Base-by-base conservation (phyloP, 2,329 filamentous ascomycete species). In the Ophiocordyceps unilateralis region DNA sequence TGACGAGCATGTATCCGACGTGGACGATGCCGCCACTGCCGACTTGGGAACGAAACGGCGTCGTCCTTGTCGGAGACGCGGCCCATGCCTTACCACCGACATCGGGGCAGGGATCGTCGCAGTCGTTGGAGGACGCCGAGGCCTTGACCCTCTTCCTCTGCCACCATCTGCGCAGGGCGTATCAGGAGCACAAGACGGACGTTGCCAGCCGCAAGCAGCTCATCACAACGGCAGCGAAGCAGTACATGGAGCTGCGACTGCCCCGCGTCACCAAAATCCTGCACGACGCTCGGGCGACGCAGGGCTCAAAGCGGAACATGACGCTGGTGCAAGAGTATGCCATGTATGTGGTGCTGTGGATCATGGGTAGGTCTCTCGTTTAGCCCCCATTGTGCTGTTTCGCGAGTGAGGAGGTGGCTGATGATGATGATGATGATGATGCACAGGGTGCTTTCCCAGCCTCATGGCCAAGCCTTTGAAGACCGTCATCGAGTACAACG, bases 21-120 rank as follows among this genome's bases (percentile, higher is more conserved):
- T 52, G 50, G 50, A 50, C 49, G 5, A 39, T 46, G 2, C 48
- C 48, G 15, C 41, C 47, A 24, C 38, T 52, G 28, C 48, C 50
- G 12, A 48, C 48, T 9, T 52, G 50, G 50, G 49, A 50, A 24
- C 45, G 46, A 14, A 40, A 52, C 34, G 50, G 50, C 15, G 47
- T 51, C 32, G 49, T 52, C 21, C 39, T 52, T 5, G 20, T 52
- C 14, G 50, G 50, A 12, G 50, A 52, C 17, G 50, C 50, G 8
- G 50, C 50, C 9, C 50, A 52, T 44, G 48, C 50, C 3, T 42
- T 52, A 5, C 50, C 50, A 0, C 36, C 50, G 6, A 50, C 46
- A 2, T 51, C 49, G 17, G 49, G 49, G 4, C 50, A 52, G 28
- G 50, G 50, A 1, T 40, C 46, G 4, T 51, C 49, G 1, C 50